Evolutionary conservation across 2,329 filamentous ascomycete genomes (phyloP).

Genomic region (Scortechinia acanthostroma): DNA sequence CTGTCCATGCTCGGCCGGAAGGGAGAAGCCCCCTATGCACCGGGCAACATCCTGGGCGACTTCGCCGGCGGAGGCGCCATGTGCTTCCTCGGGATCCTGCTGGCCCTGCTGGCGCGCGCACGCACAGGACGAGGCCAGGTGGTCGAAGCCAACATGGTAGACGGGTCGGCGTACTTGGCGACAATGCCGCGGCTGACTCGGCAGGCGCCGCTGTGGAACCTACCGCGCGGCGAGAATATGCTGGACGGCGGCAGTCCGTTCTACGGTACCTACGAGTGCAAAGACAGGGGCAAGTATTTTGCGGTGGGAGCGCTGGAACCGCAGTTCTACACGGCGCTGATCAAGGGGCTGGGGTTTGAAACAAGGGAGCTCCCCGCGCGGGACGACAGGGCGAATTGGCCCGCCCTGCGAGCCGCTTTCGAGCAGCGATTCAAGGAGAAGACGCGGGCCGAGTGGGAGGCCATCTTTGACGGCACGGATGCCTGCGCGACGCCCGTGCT

Average conservation of each 20-base stretch:
- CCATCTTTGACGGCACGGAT: conserved; percentile 80
- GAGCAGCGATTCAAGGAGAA: conserved; percentile 58
- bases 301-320: conserved; percentile 87
- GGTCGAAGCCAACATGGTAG: conserved; percentile 95
- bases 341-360: conserved; percentile 59
- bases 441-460: conserved; percentile 75
- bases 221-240: conserved; percentile 65
- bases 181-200: conserved; percentile 67
- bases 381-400: conserved; percentile 60
- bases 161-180: conserved; percentile 73
- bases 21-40: conserved; percentile 67
- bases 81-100: conserved; percentile 73
- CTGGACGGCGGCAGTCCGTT: conserved; percentile 81
- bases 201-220: conserved; percentile 55
- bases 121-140: conserved; percentile 71
- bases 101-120: conserved; percentile 67
- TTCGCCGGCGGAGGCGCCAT: conserved; percentile 84
- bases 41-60: conserved; percentile 78
- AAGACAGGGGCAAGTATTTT: conserved; percentile 66
- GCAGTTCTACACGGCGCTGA: conserved; percentile 68
- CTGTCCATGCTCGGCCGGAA: conserved; percentile 69
- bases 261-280: conserved; percentile 83
- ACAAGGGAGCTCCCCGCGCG: conserved; percentile 39
- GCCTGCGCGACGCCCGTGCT: conserved; percentile 88
- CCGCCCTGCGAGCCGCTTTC: conserved; percentile 54